These are phyloP conservation scores for Moesziomyces antarcticus DNA, from an alignment of 1,284 basidiomycete species.

Conservation along the genomic window DNA sequence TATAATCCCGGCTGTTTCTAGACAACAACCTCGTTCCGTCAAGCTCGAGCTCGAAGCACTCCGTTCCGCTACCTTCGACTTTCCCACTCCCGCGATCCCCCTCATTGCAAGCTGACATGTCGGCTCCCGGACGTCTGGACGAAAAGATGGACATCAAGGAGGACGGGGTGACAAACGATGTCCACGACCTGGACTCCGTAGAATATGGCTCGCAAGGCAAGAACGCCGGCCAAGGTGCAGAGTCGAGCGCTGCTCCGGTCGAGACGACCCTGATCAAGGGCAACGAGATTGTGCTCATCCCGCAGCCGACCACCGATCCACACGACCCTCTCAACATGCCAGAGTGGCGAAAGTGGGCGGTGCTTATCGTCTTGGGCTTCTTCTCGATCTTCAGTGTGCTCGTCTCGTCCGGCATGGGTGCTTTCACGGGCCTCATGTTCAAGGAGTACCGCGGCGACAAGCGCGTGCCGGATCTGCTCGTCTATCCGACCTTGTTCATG, in stretches of 20 bases:
- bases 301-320: slow-evolving; percentile 4
- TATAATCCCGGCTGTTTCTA: too few relatives aligned
- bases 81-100: too few relatives aligned
- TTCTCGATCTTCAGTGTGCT: slow-evolving; percentile 11
- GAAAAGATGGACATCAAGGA: slow-evolving; percentile 10
- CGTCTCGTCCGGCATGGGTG: slow-evolving; percentile 7
- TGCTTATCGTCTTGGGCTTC: background rate
- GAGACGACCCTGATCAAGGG: slow-evolving; percentile 1
- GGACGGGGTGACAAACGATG: background rate
- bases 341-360: slow-evolving; percentile 7
- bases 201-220: slow-evolving; percentile 2
- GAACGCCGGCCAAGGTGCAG: background rate
- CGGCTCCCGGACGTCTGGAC: background rate
- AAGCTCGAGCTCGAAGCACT: too few relatives aligned
- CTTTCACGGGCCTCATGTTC: slow-evolving; percentile 3
- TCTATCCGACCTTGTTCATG: slow-evolving; percentile 11
- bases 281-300: slow-evolving; percentile 5
- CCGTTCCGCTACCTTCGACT: too few relatives aligned
- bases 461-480: slow-evolving; percentile 2
- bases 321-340: slow-evolving; percentile 11
- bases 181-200: background rate
- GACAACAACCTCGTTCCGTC: too few relatives aligned
- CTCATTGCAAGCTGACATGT: background rate
- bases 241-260: too few relatives aligned
- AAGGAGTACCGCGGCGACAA: slow-evolving; percentile 1